These are phyloP conservation scores for Pseudodiploospora longispora DNA, from an alignment of 2,329 filamentous ascomycete species.

Conservation along the genomic window DNA sequence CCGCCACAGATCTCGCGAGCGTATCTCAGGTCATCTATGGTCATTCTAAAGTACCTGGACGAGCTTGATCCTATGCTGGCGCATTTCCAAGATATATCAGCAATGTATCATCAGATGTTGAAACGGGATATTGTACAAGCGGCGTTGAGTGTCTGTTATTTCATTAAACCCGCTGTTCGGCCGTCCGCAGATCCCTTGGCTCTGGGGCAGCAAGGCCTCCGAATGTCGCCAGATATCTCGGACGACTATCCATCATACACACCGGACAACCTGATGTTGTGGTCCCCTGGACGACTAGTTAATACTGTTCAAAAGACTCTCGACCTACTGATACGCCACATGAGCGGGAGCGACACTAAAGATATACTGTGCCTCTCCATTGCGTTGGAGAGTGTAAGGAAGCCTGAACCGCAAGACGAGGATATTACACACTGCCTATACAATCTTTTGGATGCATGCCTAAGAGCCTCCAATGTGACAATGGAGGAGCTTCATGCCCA, in stretches of 20 bases:
- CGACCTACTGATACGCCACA: constrained; percentile 35
- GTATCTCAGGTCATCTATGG: constrained; percentile 47
- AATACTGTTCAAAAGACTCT: constrained; percentile 39
- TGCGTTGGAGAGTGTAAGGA: constrained; percentile 38
- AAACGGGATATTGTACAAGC: constrained; percentile 48
- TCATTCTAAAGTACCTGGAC: constrained; percentile 47
- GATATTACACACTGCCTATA: constrained; percentile 34
- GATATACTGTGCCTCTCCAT: constrained; percentile 42
- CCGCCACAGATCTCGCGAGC: constrained; percentile 43
- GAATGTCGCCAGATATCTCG: constrained; percentile 26
- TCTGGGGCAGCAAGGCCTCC: constrained; percentile 22
- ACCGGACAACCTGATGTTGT: constrained; percentile 30
- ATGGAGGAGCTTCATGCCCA: constrained; percentile 25
- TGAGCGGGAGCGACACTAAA: constrained; percentile 42
- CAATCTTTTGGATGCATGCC: constrained; percentile 35
- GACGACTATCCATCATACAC: constrained; percentile 27
- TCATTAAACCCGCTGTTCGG: constrained; percentile 32
- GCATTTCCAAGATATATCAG: constrained; percentile 38
- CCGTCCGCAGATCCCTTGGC: constrained; percentile 20
- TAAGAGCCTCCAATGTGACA: constrained; percentile 35
- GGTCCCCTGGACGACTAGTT: constrained; percentile 33
- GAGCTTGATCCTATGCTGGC: constrained; percentile 41
- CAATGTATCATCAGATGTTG: constrained; percentile 45
- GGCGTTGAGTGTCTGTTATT: constrained; percentile 47
- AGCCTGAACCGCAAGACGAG: constrained; percentile 31